phyloP scores from a whole-genome alignment of 2,329 filamentous ascomycete species.

The Fonsecaea multimorphosa region DNA sequence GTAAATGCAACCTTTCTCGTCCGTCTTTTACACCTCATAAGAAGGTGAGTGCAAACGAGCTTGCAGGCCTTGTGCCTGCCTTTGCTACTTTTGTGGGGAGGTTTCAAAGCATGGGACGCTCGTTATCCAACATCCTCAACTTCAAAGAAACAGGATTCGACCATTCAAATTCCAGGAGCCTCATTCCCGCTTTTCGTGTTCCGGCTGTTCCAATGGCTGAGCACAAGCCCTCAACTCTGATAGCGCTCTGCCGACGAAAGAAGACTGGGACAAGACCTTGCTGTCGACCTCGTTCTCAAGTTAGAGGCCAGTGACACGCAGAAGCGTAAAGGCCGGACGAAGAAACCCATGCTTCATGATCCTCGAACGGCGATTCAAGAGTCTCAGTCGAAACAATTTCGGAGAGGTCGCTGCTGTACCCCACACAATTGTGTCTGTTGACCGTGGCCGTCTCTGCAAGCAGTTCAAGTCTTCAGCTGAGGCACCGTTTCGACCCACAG shows the following conservation, averaged over 20 bases:
- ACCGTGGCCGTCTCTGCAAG: background rate
- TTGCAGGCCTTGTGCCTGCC: background rate
- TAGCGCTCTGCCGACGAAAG: background rate
- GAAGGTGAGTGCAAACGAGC: too few species aligned
- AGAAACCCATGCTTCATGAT: background rate
- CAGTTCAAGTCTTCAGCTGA: background rate
- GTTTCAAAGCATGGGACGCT: background rate
- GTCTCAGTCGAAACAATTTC: background rate
- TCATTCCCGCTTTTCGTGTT: background rate
- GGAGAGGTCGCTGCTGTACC: background rate
- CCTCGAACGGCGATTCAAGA: background rate
- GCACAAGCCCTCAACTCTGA: too few species aligned
- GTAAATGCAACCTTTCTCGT: too few species aligned
- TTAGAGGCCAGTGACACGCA: background rate
- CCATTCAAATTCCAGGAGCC: background rate
- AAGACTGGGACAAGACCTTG: background rate
- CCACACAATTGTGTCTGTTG: background rate
- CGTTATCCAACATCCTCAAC: background rate
- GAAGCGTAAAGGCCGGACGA: background rate
- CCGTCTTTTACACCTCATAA: too few species aligned
- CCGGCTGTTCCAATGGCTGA: background rate
- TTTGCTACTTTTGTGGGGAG: background rate
- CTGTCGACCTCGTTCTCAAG: background rate
- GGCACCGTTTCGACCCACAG: background rate
- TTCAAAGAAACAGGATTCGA: background rate